Percentiles rank a stretch among this genome's conserved stretches.
Conservation (phyloP, 257 asterid species). For the Ligustrum vulgare region DNA sequence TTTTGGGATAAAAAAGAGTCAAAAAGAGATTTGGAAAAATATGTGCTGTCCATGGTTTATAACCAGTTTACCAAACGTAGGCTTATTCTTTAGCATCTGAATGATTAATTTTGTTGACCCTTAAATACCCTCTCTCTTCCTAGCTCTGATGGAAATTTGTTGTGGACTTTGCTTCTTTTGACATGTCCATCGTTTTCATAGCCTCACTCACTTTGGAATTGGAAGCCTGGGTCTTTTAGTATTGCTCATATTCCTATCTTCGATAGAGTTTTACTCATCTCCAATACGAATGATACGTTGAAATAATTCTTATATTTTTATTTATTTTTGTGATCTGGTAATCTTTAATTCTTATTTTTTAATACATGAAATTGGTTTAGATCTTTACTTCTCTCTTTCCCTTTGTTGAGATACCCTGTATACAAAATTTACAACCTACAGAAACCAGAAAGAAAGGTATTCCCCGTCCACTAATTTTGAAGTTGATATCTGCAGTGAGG, state of each 20-base stretch:
- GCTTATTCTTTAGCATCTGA: neutral
- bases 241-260: neutral
- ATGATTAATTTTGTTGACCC: neutral
- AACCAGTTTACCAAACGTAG: too few relatives aligned
- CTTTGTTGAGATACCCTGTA: neutral
- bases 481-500: neutral
- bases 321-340: neutral
- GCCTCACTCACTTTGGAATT: neutral
- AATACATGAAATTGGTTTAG: neutral
- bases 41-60: too few relatives aligned
- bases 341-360: neutral
- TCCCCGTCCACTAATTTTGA: neutral
- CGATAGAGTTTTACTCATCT: neutral
- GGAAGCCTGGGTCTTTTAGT: neutral
- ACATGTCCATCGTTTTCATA: neutral
- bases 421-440: neutral
- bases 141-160: neutral
- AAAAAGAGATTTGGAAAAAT: too few relatives aligned
- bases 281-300: neutral
- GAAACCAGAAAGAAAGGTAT: neutral
- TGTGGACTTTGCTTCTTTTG: neutral
- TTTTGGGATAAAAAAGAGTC: too few relatives aligned
- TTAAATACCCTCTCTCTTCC: neutral
- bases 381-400: neutral
- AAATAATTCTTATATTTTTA: neutral